Evolutionary conservation across 352 stramenopile genomes (phyloP).

Genomic region (Pythium scleroteichum): DNA sequence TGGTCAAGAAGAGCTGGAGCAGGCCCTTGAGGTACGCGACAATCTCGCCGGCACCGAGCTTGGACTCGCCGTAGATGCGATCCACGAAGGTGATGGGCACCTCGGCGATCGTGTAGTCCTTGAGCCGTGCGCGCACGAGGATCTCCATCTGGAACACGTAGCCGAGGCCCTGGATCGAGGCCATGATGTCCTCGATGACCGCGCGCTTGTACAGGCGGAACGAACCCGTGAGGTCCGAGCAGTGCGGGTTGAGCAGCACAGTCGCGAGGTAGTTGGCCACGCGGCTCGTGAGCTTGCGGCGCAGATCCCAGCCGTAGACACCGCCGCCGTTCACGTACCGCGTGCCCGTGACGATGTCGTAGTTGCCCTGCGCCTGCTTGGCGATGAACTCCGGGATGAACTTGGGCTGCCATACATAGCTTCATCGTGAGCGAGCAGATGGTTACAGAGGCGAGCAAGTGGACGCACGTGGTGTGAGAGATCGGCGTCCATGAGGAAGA

Average conservation of each 20-base stretch:
- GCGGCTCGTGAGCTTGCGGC: conserved; percentile 95
- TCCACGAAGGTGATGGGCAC: conserved; percentile 99
- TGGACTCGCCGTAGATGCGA: conserved; percentile 98
- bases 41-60: conserved; percentile 98
- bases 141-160: conserved; percentile 99
- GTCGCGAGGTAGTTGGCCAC: conserved; percentile 98
- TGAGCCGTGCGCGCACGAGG: conserved; percentile 92
- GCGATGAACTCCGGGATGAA: conserved; percentile 95
- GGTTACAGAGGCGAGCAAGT: neutral
- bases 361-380: conserved; percentile 70
- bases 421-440: no score
- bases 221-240: conserved; percentile 96
- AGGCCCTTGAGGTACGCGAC: conserved; percentile 96
- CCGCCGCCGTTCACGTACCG: conserved; percentile 93
- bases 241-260: conserved; percentile 94
- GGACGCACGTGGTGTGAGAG: conserved; percentile 93
- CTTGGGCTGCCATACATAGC: conserved; percentile 78
- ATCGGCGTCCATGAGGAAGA: conserved; percentile 99
- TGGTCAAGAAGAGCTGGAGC: conserved; percentile 96
- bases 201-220: conserved; percentile 97
- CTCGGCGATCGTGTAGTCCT: conserved; percentile 92
- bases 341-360: conserved; percentile 97
- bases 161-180: conserved; percentile 79
- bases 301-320: conserved; percentile 96
- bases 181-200: conserved; percentile 95